Conservation (phyloP, 805 yeast genomes). For the Hanseniaspora singularis region DNA sequence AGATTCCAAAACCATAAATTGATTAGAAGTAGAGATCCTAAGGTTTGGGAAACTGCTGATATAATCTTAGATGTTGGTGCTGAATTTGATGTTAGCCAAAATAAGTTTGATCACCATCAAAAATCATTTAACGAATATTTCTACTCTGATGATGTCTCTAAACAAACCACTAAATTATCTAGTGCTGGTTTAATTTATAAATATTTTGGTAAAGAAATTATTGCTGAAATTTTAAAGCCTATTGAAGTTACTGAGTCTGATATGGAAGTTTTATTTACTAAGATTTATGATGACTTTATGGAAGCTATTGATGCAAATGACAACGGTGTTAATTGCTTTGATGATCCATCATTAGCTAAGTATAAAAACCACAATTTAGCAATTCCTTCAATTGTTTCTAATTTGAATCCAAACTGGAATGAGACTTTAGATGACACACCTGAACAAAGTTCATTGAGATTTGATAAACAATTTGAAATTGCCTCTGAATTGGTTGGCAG, state of each 20-base stretch:
- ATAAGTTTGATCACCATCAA: conserved; percentile 93
- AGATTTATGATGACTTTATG: conserved; percentile 73
- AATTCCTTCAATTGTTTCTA: conserved; percentile 64
- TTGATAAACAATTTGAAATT: conserved; percentile 50
- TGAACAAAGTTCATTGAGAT: conserved; percentile 51
- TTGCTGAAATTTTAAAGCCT: conserved; percentile 35
- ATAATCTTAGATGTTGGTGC: conserved; percentile 94
- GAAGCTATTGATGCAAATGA: conserved; percentile 94
- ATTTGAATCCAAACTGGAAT: conserved; percentile 80
- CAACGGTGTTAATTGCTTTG: conserved; percentile 71
- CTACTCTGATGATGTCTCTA: conserved; percentile 32
- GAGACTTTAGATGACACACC: conserved; percentile 22
- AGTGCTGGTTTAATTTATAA: conserved; percentile 91
- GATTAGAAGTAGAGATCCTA: conserved; percentile 73
- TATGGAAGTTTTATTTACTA: conserved; percentile 56
- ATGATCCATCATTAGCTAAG: conserved; percentile 36
- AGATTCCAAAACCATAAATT: conserved; percentile 53
- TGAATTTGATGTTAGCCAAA: conserved; percentile 61
- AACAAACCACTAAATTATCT: conserved; percentile 55
- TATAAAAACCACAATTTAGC: conserved; percentile 66
- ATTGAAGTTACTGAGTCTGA: conserved; percentile 34
- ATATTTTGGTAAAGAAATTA: conserved; percentile 65
- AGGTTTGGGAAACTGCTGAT: conserved; percentile 73
- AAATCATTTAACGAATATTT: conserved; percentile 76
- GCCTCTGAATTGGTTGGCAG: conserved; percentile 78